phyloP scores from a whole-genome alignment of 768 basidiomycete species.

The Cytidiella melzeri region DNA sequence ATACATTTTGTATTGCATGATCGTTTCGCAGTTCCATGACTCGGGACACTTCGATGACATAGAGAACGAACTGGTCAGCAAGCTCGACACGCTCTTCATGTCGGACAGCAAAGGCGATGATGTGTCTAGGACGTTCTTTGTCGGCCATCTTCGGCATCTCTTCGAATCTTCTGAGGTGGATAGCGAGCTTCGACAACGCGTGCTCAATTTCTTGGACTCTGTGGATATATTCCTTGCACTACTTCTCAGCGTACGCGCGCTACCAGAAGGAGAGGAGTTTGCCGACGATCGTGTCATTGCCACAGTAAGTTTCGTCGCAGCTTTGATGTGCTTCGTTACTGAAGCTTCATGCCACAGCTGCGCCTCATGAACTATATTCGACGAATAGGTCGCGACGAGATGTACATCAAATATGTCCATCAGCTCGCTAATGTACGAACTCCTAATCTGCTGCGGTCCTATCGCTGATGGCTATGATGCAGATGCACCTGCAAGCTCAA shows the following conservation, averaged over 20 bases:
- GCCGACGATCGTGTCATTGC: conserved; percentile 93
- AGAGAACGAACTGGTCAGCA: conserved; percentile 87
- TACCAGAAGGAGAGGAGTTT: conserved; percentile 92
- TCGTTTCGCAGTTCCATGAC: conserved; percentile 85
- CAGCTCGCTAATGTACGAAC: conserved; percentile 79
- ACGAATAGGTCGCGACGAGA: conserved; percentile 85
- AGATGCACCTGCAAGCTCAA: conserved; percentile 87
- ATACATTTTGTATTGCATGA: conserved; percentile 92
- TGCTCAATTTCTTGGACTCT: conserved; percentile 79
- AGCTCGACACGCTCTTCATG: conserved; percentile 89
- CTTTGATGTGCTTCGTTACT: background rate
- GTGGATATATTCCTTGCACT: conserved; percentile 92
- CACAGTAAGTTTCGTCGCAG: conserved; percentile 43
- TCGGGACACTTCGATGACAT: conserved; percentile 82
- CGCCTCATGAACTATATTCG: conserved; percentile 92
- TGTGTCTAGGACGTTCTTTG: conserved; percentile 88
- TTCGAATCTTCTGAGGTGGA: conserved; percentile 84
- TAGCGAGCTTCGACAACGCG: conserved; percentile 67
- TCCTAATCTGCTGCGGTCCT: background rate
- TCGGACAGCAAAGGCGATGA: conserved; percentile 88
- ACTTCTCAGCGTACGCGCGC: conserved; percentile 75
- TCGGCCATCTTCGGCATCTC: conserved; percentile 81
- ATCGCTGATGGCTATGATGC: conserved; percentile 5
- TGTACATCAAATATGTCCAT: conserved; percentile 95
- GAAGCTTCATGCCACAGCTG: conserved; percentile 39